Base-by-base conservation (phyloP, 83 land plant genomes). In the Thuja plicata region DNA sequence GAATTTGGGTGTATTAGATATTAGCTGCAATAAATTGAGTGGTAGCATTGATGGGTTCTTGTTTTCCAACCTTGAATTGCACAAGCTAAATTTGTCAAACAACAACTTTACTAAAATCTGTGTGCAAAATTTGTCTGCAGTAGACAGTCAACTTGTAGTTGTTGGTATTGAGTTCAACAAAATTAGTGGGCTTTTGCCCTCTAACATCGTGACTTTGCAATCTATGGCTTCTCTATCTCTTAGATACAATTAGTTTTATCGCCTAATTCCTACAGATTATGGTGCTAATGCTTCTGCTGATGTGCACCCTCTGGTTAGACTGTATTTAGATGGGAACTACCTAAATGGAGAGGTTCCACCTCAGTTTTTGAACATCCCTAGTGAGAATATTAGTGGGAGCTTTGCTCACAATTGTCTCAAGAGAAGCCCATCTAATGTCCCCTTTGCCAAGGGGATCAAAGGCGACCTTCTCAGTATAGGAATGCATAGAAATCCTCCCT, bases 141-240 rank as follows among this genome's bases (percentile, higher is more conserved):
- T 88, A 35, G 45, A 10, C 34, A 87, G 91, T 79, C 85, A 89
- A 62, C 85, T 95, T 34, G 91, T 94, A 48, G 95, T 94, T 5
- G 89, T 94, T n/a, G 94, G 94, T 86, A 86, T 95, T 32, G 90
- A 95, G n/a, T 95, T 88, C 87, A 95, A 95, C 89, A 34, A 80
- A 40, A 88, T 95, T 79, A 86, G 74, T 13, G 96, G 96, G 9
- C 1, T 43, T 38, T n/a, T 94, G 60, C 94, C 95, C 32, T 90
- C 83, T 88, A 87, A 84, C 34, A 88, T 92, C 70, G 79, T 91
- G 7, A 55, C 34, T 32, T 90, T 84, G n/a, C 92, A 91, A 27
- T 17, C 60, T 55, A 55, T 95, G 82, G 85, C 91, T 60, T 90
- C 96, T 1, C 88, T 95, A 34, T 89, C 93, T 37, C 88, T 95